Evolutionary conservation across 177 flowering plant genomes (phyloP).

Genomic region (Tripterygium wilfordii): DNA sequence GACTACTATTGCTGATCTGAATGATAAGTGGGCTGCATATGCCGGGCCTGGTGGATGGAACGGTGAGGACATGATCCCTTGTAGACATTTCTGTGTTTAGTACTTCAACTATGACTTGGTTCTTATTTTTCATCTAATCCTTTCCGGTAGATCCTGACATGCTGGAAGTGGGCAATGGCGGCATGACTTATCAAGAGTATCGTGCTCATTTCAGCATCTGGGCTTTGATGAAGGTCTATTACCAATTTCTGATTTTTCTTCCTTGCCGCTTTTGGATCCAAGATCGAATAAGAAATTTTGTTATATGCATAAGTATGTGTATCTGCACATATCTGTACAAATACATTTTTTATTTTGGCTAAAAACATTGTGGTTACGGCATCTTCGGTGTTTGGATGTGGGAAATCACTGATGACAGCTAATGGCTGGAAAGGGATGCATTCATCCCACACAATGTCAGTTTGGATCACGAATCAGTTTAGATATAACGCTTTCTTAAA

Average conservation of each 20-base stretch:
- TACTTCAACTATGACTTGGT: neutral
- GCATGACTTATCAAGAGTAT: slow-evolving; percentile 84
- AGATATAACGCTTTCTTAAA: too few species aligned
- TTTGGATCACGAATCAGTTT: too few species aligned
- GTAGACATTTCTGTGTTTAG: neutral
- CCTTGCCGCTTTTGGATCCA: neutral
- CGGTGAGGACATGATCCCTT: slow-evolving; percentile 42
- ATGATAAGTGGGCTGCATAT: slow-evolving; percentile 96
- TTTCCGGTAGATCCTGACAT: slow-evolving; percentile 77
- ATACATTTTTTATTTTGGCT: too few species aligned
- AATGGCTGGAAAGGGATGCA: too few species aligned
- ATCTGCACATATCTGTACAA: too few species aligned
- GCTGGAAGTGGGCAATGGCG: slow-evolving; percentile 98
- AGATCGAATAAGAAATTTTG: neutral
- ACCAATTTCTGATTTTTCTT: slow-evolving; percentile 2
- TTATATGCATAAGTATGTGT: too few species aligned
- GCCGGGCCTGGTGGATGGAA: slow-evolving; percentile 99
- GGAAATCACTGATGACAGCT: too few species aligned
- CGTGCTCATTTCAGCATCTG: slow-evolving; percentile 94
- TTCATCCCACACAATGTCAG: too few species aligned
- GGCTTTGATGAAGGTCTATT: slow-evolving; percentile 91
- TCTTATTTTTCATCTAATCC: neutral
- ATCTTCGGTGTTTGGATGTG: too few species aligned
- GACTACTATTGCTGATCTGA: slow-evolving; percentile 89
- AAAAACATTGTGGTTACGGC: too few species aligned